A percentile compares a stretch with the other conserved stretches of the same genome.
These are phyloP conservation scores for Trichophyton verrucosum DNA, from an alignment of 2,329 filamentous ascomycete species.

Conservation along the genomic window DNA sequence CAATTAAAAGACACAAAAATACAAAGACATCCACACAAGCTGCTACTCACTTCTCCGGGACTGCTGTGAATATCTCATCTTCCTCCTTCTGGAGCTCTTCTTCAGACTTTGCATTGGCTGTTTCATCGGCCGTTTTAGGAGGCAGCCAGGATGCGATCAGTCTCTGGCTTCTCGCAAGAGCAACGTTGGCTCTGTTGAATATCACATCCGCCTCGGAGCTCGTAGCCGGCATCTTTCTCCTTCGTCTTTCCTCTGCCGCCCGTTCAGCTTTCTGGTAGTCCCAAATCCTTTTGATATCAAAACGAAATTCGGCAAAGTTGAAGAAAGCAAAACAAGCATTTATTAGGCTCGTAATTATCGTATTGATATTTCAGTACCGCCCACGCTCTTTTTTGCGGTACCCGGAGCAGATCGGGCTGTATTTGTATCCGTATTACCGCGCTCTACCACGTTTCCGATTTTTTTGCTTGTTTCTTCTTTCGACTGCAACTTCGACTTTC, in stretches of 20 bases:
- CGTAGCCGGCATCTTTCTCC: background rate
- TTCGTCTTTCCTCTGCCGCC: background rate
- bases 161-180: conserved; percentile 41
- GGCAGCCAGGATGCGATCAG: conserved; percentile 47
- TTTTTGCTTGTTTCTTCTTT: background rate
- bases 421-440: background rate
- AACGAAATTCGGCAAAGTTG: background rate
- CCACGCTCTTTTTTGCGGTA: background rate
- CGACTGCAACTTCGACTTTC: background rate
- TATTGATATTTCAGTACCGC: background rate
- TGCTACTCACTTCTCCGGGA: conserved; percentile 40
- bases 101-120: conserved; percentile 28
- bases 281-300: background rate
- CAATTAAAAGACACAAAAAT: background rate
- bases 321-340: background rate
- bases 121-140: conserved; percentile 30
- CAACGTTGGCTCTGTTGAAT: conserved; percentile 42
- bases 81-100: conserved; percentile 41
- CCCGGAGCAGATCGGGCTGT: background rate
- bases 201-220: conserved; percentile 42
- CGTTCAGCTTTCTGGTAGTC: background rate
- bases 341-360: background rate
- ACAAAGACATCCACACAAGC: background rate
- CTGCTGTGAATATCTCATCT: conserved; percentile 41
- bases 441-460: background rate